Evolutionary conservation across 129 eudicot species (phyloP), one percentile per base, ranked within the genome.

Genomic region (Tanacetum coccineum): DNA sequence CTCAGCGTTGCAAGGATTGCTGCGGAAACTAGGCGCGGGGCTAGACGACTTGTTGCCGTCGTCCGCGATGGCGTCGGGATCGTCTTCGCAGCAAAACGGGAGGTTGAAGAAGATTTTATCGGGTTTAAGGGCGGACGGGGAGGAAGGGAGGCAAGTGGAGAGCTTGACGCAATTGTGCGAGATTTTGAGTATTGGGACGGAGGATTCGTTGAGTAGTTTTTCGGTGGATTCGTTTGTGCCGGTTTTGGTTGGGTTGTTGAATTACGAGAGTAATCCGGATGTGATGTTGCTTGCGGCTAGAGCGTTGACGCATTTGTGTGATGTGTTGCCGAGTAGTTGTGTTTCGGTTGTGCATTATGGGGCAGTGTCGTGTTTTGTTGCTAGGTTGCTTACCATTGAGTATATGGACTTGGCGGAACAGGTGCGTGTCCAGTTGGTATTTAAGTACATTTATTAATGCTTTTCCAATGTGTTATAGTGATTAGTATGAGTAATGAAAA

Each of bases 361-460:
- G 19, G 96, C 99, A 4, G 95, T 93, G 59, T 74, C 89, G 18
- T 89, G 96, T 70, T 89, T 93, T 26, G 96, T 90, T 71, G 96
- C 96, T 8, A 73, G 95, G 71, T 57, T 93, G 79, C 89, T 88
- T 48, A 89, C 99, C 0, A 93, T 93, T 15, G 96, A 93, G 78
- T 93, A 93, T 74, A 89, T 93, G 99, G 99, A 93, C 76, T 75
- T 93, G 83, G 99, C 99, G 70, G 99, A 93, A 78, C 99, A 91
- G 98, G 98, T 88, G 20, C 59, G 59, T n/a, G 7, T 51, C 11
- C 2, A 54, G 26, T 25, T 54, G 30, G 1, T 4, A 19, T 54
- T 7, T 15, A 22, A 22, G 1, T 22, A 22, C 25, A 2, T 1
- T 22, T 22, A n/a, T n/a, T n/a, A n/a, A n/a, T n/a, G n/a, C n/a